Evolutionary conservation across 2,329 filamentous ascomycete genomes (phyloP).

Genomic region (Exutisphaerella laricina): DNA sequence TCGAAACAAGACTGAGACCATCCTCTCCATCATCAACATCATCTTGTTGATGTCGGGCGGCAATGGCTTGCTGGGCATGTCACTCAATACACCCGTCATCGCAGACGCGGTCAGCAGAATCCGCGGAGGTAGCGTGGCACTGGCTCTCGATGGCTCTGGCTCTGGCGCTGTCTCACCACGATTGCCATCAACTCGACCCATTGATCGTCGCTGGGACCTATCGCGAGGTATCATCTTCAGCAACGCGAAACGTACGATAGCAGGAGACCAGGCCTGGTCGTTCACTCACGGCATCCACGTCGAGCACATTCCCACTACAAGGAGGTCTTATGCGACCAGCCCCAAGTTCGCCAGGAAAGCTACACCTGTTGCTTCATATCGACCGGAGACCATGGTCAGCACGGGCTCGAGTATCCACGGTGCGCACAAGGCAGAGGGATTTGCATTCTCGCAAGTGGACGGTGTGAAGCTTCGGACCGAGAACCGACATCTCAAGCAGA

Average conservation of each 20-base stretch:
- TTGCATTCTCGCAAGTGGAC: neutral
- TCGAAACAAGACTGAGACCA: no score
- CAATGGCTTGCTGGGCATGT: slow-evolving; percentile 14
- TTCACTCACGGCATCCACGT: slow-evolving; percentile 4
- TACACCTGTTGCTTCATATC: neutral
- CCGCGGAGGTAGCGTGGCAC: slow-evolving; percentile 9
- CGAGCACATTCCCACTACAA: neutral
- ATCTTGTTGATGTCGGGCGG: slow-evolving; percentile 5
- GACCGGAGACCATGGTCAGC: neutral
- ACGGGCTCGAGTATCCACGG: neutral
- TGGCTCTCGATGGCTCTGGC: slow-evolving; percentile 5
- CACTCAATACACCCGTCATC: slow-evolving; percentile 13
- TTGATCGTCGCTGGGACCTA: slow-evolving; percentile 27
- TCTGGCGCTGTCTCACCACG: slow-evolving; percentile 6
- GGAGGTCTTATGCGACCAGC: neutral
- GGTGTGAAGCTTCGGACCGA: neutral
- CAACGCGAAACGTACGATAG: slow-evolving; percentile 7
- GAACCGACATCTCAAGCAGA: neutral
- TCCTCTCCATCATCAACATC: no score
- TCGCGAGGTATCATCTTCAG: slow-evolving; percentile 27
- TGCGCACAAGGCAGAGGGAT: neutral
- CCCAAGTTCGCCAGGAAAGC: neutral
- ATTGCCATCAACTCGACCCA: slow-evolving; percentile 24
- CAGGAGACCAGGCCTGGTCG: slow-evolving; percentile 3
- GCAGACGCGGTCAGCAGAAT: slow-evolving; percentile 15